Percentiles rank a stretch among this genome's conserved stretches.
Evolutionary conservation across 164 flowering plant genomes (phyloP).

Genomic region (Stephania cephalantha): DNA sequence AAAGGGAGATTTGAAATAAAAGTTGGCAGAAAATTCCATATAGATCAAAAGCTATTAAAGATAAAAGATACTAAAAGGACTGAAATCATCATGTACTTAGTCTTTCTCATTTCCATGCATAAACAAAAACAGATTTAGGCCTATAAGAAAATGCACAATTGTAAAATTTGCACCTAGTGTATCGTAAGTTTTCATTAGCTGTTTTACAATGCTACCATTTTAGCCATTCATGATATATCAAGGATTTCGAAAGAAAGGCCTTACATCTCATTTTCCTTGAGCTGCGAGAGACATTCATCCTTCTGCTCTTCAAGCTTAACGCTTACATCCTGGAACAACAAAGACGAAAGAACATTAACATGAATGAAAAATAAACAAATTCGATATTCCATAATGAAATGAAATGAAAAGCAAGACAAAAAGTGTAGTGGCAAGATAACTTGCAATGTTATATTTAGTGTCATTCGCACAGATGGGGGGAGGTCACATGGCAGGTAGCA

Average conservation of each 20-base stretch:
- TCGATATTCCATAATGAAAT: background rate
- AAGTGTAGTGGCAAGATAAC: background rate
- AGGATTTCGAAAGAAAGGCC: constrained; percentile 13
- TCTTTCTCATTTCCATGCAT: no score
- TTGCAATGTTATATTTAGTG: no score
- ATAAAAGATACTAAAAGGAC: no score
- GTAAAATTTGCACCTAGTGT: background rate
- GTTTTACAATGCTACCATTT: background rate
- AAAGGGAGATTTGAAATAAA: no score
- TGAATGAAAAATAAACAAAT: constrained; percentile 2
- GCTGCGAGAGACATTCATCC: constrained; percentile 72
- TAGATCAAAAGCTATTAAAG: no score
- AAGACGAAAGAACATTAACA: background rate
- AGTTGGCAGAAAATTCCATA: no score
- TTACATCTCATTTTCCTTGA: constrained; percentile 96
- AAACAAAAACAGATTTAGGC: background rate
- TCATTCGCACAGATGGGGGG: no score
- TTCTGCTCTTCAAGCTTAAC: constrained; percentile 82
- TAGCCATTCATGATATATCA: background rate
- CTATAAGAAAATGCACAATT: background rate
- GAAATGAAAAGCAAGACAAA: background rate
- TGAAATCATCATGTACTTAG: no score
- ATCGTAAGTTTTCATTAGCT: background rate
- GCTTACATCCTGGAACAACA: constrained; percentile 66
- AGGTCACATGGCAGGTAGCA: no score